These are phyloP conservation scores for Acer negundo DNA, from an alignment of 345 rosid genomes.

Conservation along the genomic window DNA sequence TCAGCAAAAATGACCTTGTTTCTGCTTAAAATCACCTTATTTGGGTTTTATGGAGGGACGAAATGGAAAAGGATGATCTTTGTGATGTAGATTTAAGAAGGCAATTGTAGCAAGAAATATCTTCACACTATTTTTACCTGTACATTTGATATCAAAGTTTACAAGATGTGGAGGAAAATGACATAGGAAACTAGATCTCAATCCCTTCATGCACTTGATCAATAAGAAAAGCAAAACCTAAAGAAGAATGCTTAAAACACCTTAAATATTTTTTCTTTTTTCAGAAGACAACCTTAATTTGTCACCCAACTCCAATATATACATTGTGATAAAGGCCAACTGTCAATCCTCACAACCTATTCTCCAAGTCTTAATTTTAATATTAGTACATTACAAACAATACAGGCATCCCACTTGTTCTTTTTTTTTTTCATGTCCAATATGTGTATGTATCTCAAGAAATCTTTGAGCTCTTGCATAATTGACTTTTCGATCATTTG, in stretches of 20 bases:
- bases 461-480: not conserved
- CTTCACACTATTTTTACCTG: not conserved
- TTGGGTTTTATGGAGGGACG: not conserved
- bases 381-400: not conserved
- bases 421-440: not conserved
- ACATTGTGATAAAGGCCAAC: not conserved
- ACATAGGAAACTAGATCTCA: not conserved
- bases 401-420: not conserved
- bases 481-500: not conserved
- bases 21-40: no score
- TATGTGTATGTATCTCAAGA: not conserved
- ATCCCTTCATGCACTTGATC: not conserved
- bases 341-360: not conserved
- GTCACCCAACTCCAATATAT: not conserved
- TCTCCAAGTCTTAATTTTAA: not conserved
- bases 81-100: not conserved
- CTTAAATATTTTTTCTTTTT: not conserved
- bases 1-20: conserved; percentile 58
- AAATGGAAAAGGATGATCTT: not conserved
- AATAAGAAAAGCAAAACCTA: not conserved
- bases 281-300: not conserved
- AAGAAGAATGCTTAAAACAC: not conserved
- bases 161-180: not conserved
- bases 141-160: not conserved
- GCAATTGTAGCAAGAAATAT: not conserved